These are phyloP conservation scores for Naegleria fowleri DNA, from an alignment of 208 protist genomes.

Conservation along the genomic window DNA sequence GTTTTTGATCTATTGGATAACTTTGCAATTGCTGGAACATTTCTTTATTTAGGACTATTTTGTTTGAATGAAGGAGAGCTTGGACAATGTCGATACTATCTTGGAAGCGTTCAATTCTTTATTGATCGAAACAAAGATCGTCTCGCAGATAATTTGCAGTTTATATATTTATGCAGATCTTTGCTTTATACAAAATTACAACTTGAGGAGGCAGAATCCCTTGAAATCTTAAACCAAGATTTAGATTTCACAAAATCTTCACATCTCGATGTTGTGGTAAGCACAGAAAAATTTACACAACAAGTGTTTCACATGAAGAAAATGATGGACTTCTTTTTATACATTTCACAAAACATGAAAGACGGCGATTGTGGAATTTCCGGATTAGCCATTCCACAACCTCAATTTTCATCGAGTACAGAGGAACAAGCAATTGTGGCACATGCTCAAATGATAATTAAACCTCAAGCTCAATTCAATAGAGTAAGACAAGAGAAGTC, in stretches of 20 bases:
- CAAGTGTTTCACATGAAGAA: background rate
- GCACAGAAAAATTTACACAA: background rate
- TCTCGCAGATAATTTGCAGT: background rate
- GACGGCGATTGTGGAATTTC: background rate
- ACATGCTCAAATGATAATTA: background rate
- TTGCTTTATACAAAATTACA: background rate
- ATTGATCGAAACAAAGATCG: background rate
- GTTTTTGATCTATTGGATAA: background rate
- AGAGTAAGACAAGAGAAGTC: background rate
- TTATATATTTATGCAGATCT: background rate
- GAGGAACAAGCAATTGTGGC: background rate
- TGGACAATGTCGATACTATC: background rate
- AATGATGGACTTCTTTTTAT: background rate
- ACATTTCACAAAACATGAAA: background rate
- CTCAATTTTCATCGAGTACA: background rate
- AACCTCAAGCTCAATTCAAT: background rate
- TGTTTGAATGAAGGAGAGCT: background rate
- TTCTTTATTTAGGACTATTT: background rate
- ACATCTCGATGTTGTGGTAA: background rate
- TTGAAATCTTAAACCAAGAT: too few relatives aligned
- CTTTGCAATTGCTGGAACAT: background rate
- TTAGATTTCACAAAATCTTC: too few relatives aligned
- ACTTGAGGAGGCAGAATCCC: background rate
- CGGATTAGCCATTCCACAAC: background rate
- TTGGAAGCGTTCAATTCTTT: background rate